A percentile compares a stretch with the other conserved stretches of the same genome.
phyloP scores from a whole-genome alignment of 345 rosid species.

The Populus pruinosa region DNA sequence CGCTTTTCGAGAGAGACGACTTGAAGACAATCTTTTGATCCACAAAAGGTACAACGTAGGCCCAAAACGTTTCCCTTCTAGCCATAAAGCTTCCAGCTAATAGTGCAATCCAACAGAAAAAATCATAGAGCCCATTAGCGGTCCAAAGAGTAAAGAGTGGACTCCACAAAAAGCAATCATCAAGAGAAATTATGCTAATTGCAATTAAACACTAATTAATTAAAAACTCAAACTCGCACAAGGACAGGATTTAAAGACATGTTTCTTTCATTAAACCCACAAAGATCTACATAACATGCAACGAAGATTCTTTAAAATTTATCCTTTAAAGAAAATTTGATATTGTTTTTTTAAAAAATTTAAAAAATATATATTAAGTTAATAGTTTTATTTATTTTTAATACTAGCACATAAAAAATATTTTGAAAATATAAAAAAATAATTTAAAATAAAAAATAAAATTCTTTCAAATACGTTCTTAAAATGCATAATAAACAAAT shows the following conservation, averaged over 20 bases:
- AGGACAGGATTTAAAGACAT: neutral
- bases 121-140: slow-evolving; percentile 1
- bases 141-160: neutral
- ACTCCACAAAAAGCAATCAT: too few species aligned
- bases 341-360: too few species aligned
- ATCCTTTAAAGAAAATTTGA: too few species aligned
- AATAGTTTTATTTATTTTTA: too few species aligned
- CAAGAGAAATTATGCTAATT: neutral
- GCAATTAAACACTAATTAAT: neutral
- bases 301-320: neutral
- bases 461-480: too few species aligned
- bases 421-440: too few species aligned
- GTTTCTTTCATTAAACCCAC: neutral
- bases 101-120: neutral
- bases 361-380: too few species aligned
- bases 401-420: too few species aligned
- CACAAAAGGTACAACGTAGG: neutral
- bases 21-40: neutral
- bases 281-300: slow-evolving; percentile 1
- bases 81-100: neutral
- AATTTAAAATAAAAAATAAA: too few species aligned
- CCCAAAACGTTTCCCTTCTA: neutral
- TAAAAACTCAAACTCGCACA: neutral
- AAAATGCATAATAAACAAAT: too few species aligned
- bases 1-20: neutral